Conservation (phyloP, 345 rosid genomes). For the Camelina hispida region DNA sequence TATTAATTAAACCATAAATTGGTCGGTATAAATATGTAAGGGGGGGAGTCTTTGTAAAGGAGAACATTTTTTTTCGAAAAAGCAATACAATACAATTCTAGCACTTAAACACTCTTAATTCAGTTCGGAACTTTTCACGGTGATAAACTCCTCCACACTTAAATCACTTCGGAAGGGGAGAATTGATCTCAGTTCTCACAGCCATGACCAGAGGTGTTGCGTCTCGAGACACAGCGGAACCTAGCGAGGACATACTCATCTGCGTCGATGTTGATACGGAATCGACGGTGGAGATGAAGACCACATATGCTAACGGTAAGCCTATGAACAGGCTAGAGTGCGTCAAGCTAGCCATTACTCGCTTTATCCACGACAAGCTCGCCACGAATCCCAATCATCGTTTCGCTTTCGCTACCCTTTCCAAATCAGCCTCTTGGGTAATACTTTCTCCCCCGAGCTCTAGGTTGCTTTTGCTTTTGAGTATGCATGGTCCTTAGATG, state of each 20-base stretch:
- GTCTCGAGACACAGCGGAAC: constrained; percentile 51
- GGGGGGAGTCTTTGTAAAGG: too few species aligned
- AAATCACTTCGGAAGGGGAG: too few species aligned
- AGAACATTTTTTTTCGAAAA: too few species aligned
- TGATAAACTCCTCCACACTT: too few species aligned
- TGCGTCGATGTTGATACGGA: constrained; percentile 84
- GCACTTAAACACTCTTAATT: too few species aligned
- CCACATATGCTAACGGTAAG: constrained; percentile 59
- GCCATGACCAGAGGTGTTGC: constrained; percentile 8
- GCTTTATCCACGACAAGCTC: constrained; percentile 82
- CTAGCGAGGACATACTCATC: constrained; percentile 77
- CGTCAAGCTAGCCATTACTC: constrained; percentile 73
- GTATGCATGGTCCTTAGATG: neutral
- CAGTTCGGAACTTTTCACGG: too few species aligned
- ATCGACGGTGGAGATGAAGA: constrained; percentile 78
- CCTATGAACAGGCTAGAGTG: constrained; percentile 72
- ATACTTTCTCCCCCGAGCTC: neutral
- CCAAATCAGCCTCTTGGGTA: constrained; percentile 86
- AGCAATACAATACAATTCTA: too few species aligned
- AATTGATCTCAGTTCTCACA: too few species aligned
- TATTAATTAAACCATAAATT: too few species aligned
- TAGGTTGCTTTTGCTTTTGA: constrained; percentile 6
- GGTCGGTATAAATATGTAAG: too few species aligned
- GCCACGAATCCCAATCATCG: constrained; percentile 85
- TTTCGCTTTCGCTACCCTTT: constrained; percentile 80